Conservation (phyloP, 768 basidiomycete genomes). For the Tulasnella calospora region DNA sequence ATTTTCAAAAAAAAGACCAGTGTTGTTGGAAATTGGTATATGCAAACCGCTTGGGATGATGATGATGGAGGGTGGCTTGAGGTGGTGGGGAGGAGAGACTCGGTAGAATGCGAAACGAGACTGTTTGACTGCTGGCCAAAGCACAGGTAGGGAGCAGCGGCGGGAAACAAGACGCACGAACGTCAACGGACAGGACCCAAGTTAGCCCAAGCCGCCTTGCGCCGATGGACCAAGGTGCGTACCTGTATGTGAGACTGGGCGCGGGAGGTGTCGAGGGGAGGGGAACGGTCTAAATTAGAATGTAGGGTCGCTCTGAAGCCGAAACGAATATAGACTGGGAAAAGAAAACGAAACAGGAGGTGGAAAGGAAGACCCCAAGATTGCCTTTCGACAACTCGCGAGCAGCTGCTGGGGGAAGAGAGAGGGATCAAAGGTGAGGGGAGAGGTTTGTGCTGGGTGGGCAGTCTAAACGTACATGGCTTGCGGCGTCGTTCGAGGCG, state of each 20-base stretch:
- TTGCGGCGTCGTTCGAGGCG: background rate
- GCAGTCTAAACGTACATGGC: background rate
- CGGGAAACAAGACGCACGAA: background rate
- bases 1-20: background rate
- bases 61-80: too few species aligned
- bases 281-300: constrained; percentile 10
- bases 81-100: background rate
- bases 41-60: too few species aligned
- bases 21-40: too few species aligned
- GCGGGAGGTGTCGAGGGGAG: background rate
- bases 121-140: background rate
- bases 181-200: background rate
- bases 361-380: background rate
- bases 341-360: background rate
- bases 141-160: background rate
- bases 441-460: background rate
- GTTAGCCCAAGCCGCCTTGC: background rate
- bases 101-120: background rate
- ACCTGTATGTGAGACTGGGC: background rate
- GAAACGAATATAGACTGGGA: constrained; percentile 10
- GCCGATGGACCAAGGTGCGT: background rate
- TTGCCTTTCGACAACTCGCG: background rate
- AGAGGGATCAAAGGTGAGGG: background rate
- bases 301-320: constrained; percentile 4
- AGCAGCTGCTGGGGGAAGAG: background rate